Percentiles rank a stretch among this genome's conserved stretches.
Conservation (phyloP, 257 asterid genomes). For the Solanum corneliomulleri region DNA sequence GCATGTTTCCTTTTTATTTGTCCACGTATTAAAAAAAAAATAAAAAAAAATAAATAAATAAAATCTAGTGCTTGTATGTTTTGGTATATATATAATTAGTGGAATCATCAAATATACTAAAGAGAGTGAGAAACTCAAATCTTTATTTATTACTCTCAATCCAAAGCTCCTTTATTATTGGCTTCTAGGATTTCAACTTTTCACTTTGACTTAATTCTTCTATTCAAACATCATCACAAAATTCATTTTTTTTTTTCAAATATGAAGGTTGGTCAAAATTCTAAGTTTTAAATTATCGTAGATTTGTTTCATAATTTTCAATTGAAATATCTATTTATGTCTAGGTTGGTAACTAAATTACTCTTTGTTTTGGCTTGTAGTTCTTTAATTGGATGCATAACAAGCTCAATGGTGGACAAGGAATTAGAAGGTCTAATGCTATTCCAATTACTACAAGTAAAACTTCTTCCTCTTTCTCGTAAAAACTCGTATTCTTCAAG, state of each 20-base stretch:
- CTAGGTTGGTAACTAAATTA: no score
- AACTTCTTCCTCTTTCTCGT: not conserved
- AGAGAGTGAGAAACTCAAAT: not conserved
- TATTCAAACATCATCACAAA: not conserved
- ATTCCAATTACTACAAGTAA: not conserved
- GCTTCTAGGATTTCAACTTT: conserved; percentile 25
- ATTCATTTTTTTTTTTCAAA: not conserved
- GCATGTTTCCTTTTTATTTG: not conserved
- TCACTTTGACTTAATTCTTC: not conserved
- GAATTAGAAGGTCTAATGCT: conserved; percentile 6
- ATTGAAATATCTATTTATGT: not conserved
- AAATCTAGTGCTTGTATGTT: not conserved
- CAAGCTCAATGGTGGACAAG: conserved; percentile 19
- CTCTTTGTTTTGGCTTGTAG: conserved; percentile 10
- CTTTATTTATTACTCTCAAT: conserved; percentile 14
- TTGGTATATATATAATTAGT: not conserved
- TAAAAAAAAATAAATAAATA: not conserved
- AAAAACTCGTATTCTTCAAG: not conserved
- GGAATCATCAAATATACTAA: not conserved
- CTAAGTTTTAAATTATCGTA: no score
- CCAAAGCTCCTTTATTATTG: conserved; percentile 51
- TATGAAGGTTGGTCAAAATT: conserved; percentile 38
- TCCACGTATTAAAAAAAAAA: not conserved
- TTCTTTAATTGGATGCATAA: conserved; percentile 32
- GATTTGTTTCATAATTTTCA: not conserved